Conservation (phyloP, 768 basidiomycete genomes). For the Mycena latifolia region DNA sequence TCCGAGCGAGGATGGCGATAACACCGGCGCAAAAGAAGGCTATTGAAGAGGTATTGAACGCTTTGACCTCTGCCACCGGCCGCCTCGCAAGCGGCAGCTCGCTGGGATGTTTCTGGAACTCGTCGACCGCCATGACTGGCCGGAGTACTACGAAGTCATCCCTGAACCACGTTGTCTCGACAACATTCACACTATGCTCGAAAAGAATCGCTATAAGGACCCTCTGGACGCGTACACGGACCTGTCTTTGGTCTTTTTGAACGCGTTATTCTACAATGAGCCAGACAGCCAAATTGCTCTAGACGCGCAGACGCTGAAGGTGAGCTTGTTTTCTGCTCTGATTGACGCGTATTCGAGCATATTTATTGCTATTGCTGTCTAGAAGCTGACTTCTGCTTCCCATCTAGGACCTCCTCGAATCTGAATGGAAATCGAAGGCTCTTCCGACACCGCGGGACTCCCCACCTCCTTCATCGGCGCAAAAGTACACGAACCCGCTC, state of each 20-base stretch:
- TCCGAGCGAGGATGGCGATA: constrained; percentile 46
- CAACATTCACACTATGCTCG: constrained; percentile 73
- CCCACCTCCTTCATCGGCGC: constrained; percentile 70
- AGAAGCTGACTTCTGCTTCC: background rate
- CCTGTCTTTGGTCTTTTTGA: constrained; percentile 91
- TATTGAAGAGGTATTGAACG: constrained; percentile 69
- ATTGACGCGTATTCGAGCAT: constrained; percentile 4
- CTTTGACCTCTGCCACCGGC: constrained; percentile 58
- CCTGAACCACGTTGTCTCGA: constrained; percentile 89
- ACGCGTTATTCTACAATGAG: constrained; percentile 93
- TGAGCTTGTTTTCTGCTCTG: constrained; percentile 41
- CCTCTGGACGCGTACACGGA: constrained; percentile 83
- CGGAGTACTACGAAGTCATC: constrained; percentile 92
- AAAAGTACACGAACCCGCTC: constrained; percentile 48
- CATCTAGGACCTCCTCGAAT: constrained; percentile 69
- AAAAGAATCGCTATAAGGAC: constrained; percentile 81
- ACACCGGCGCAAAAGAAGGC: constrained; percentile 67
- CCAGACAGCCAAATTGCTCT: constrained; percentile 76
- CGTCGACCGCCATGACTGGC: constrained; percentile 79
- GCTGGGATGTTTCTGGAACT: constrained; percentile 82
- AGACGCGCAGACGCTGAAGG: constrained; percentile 81
- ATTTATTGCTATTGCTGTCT: background rate
- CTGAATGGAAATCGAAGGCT: constrained; percentile 79
- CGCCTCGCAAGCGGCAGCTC: constrained; percentile 72
- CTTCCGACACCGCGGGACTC: constrained; percentile 71